These are phyloP conservation scores for Colletotrichum australisinense DNA, from an alignment of 2,329 filamentous ascomycete species.

Conservation along the genomic window DNA sequence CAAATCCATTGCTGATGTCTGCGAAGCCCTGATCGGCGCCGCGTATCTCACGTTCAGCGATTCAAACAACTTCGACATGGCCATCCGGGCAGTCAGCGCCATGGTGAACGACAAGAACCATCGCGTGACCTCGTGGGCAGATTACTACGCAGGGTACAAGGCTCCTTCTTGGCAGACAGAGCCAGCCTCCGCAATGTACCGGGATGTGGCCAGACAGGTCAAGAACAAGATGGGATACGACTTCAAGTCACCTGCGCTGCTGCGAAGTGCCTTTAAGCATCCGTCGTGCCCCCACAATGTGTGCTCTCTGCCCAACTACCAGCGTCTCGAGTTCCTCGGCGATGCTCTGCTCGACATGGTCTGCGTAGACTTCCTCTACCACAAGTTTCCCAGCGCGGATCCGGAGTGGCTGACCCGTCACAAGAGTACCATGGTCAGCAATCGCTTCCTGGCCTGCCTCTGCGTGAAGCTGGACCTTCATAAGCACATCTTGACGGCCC, in stretches of 20 bases:
- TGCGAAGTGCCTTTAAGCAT: conserved; percentile 89
- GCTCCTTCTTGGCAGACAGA: conserved; percentile 78
- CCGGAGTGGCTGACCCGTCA: conserved; percentile 98
- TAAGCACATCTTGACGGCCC: conserved; percentile 73
- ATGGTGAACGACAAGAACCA: conserved; percentile 80
- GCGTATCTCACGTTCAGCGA: conserved; percentile 68
- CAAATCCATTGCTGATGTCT: conserved; percentile 94
- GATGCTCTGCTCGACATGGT: conserved; percentile 90
- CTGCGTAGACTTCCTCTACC: conserved; percentile 85
- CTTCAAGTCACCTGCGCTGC: conserved; percentile 81
- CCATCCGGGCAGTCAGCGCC: conserved; percentile 72
- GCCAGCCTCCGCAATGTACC: conserved; percentile 72
- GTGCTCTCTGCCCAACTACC: conserved; percentile 86
- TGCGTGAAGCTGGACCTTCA: conserved; percentile 84
- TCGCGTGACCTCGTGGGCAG: conserved; percentile 73
- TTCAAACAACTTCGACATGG: conserved; percentile 63
- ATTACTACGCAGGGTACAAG: conserved; percentile 78
- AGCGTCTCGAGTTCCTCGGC: conserved; percentile 91
- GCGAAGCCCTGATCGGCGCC: conserved; percentile 92
- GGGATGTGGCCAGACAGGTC: conserved; percentile 75
- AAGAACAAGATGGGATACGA: conserved; percentile 65
- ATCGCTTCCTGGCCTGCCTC: conserved; percentile 89
- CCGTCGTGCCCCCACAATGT: conserved; percentile 80
- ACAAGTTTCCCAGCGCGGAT: conserved; percentile 80
- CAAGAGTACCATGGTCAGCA: conserved; percentile 99